Evolutionary conservation across 1,284 basidiomycete genomes (phyloP).

Genomic region (Cystodermella granulosa): DNA sequence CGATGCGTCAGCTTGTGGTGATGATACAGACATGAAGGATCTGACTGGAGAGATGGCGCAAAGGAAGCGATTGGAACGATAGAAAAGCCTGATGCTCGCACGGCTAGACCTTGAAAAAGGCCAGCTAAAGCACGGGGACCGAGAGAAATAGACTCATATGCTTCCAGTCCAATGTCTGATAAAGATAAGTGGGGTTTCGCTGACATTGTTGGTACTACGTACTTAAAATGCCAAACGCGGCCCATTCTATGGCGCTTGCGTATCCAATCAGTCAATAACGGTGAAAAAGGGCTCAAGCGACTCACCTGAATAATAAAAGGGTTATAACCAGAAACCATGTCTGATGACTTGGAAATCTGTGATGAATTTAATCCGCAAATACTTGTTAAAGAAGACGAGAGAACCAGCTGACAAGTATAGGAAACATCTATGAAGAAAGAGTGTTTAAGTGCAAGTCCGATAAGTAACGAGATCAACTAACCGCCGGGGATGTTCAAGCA

Average conservation of each 20-base stretch:
- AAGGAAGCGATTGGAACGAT: constrained; percentile 59
- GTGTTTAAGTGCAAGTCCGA: neutral
- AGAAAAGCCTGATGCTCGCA: constrained; percentile 71
- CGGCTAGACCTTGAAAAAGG: constrained; percentile 64
- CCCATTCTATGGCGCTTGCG: constrained; percentile 48
- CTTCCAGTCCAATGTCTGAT: constrained; percentile 40
- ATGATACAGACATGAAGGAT: constrained; percentile 4
- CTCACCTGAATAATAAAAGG: constrained; percentile 45
- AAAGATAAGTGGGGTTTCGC: neutral
- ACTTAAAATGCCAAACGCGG: constrained; percentile 52
- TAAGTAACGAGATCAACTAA: constrained; percentile 17
- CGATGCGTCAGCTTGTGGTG: neutral
- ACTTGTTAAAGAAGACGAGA: neutral
- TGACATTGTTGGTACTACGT: constrained; percentile 7
- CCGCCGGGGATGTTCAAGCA: constrained; percentile 76
- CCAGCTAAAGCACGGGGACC: constrained; percentile 52
- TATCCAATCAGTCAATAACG: neutral
- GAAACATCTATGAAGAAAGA: constrained; percentile 54
- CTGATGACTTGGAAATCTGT: constrained; percentile 68
- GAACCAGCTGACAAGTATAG: constrained; percentile 57
- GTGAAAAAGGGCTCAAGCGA: constrained; percentile 2
- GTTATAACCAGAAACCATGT: constrained; percentile 72
- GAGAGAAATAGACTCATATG: constrained; percentile 46
- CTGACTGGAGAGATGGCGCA: constrained; percentile 64
- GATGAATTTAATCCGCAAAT: neutral